These are phyloP conservation scores for Curvularia hawaiiensis DNA, from an alignment of 2,329 filamentous ascomycete species.

Conservation along the genomic window DNA sequence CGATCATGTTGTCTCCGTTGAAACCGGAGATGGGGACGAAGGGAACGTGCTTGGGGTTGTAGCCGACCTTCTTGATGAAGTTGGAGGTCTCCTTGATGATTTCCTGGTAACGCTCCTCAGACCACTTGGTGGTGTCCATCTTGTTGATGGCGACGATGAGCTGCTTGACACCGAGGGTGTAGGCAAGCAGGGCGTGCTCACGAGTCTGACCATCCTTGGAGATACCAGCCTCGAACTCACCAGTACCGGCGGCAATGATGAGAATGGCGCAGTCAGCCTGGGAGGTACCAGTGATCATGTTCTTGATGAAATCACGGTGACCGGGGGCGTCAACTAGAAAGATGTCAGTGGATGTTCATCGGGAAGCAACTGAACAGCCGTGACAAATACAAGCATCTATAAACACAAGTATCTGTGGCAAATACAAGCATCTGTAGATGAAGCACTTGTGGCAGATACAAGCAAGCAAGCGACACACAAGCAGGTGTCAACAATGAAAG, in stretches of 20 bases:
- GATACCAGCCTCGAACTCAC: slow-evolving; percentile 99
- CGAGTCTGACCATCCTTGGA: slow-evolving; percentile 99
- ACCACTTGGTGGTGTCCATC: slow-evolving; percentile 99
- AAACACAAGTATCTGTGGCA: no score
- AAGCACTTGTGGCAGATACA: no score
- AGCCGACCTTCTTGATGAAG: slow-evolving; percentile 99
- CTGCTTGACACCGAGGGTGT: slow-evolving; percentile 99
- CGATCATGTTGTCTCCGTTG: slow-evolving; percentile 99
- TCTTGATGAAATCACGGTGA: slow-evolving; percentile 99
- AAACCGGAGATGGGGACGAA: slow-evolving; percentile 99
- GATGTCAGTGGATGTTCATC: slow-evolving; percentile 17
- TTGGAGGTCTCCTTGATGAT: slow-evolving; percentile 99
- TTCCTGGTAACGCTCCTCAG: slow-evolving; percentile 93
- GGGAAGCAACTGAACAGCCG: no score
- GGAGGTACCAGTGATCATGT: slow-evolving; percentile 99
- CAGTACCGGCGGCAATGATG: slow-evolving; percentile 99
- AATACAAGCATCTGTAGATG: no score
- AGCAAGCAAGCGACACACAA: no score
- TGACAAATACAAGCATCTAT: no score
- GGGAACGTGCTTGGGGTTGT: slow-evolving; percentile 98
- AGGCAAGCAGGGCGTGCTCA: slow-evolving; percentile 99
- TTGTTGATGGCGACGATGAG: slow-evolving; percentile 99
- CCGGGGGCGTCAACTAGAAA: slow-evolving; percentile 74
- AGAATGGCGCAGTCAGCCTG: slow-evolving; percentile 99
- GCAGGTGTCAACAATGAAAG: no score